A percentile compares a stretch with the other conserved stretches of the same genome.
Conservation (phyloP, 2,329 filamentous ascomycete genomes). For the Exophiala mesophila region DNA sequence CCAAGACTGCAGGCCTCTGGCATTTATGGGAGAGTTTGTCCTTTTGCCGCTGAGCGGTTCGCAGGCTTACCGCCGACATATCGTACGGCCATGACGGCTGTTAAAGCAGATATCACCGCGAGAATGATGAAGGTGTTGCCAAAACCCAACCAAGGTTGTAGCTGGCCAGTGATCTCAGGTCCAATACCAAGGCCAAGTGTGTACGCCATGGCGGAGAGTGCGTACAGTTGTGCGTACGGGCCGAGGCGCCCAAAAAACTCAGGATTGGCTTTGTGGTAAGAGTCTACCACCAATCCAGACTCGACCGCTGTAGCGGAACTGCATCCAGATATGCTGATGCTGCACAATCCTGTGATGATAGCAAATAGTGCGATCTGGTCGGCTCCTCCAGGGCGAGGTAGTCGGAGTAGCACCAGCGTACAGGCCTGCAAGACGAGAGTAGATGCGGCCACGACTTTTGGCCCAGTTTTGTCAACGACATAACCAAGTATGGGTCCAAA, state of each 20-base stretch:
- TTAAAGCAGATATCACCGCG: constrained; percentile 18
- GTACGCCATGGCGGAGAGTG: constrained; percentile 60
- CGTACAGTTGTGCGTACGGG: constrained; percentile 63
- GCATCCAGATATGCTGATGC: constrained; percentile 51
- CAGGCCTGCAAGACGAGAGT: constrained; percentile 23
- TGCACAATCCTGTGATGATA: constrained; percentile 43
- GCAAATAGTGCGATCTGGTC: constrained; percentile 39
- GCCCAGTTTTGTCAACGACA: constrained; percentile 45
- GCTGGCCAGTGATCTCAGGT: constrained; percentile 38
- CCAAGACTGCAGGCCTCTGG: too few relatives aligned
- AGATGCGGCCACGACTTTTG: constrained; percentile 29
- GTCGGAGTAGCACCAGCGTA: constrained; percentile 24
- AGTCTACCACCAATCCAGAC: constrained; percentile 50
- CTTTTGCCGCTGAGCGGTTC: too few relatives aligned
- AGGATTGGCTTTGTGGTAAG: constrained; percentile 52
- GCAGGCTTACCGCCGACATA: constrained; percentile 23
- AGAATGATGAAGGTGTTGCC: constrained; percentile 25
- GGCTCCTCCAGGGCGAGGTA: constrained; percentile 12
- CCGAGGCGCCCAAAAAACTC: constrained; percentile 52
- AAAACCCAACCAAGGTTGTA: constrained; percentile 24
- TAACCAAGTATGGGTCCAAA: constrained; percentile 22
- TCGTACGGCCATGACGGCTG: constrained; percentile 21
- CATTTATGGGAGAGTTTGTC: too few relatives aligned
- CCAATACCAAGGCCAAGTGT: constrained; percentile 56
- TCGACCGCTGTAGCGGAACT: constrained; percentile 55